Evolutionary conservation across 1,139 yeast species (phyloP), one percentile per base, ranked within the genome.

Genomic region (Candida mesenterica): DNA sequence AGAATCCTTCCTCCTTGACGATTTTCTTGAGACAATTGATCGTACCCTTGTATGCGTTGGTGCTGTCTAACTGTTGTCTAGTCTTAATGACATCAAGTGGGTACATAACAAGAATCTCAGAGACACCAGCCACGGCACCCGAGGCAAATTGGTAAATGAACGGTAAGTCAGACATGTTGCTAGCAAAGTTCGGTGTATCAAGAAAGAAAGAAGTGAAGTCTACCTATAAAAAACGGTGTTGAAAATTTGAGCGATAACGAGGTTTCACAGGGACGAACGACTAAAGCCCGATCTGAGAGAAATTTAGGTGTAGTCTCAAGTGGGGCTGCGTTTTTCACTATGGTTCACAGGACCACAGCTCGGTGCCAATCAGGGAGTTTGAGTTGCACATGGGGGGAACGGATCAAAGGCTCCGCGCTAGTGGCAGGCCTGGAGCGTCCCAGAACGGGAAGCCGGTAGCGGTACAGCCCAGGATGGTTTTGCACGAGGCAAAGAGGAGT

Each of bases 61-160:
- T 75, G 28, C 77, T 74, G 40, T 81, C 87, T 57, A 94, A 75
- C 65, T 92, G 99, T 65, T 92, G 92, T 65, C 98, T 80, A 29
- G 98, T 94, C 74, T 92, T 94, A 57, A 94, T 97, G 45, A 92
- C 97, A 62, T 94, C 98, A 55, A 92, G 72, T 32, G 99, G 99
- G 61, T 92, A 92, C 98, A 92, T 92, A 48, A 89, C 92, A 57
- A 92, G 74, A 61, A 94, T 88, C 72, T 92, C 99, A 18, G 97
- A 88, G 44, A 92, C 89, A 47, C 99, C 98, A 45, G 99, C 99
- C 55, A 90, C 76, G 51, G 98, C 98, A 40, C 98, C 99, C 15
- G 97, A 77, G 31, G 79, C 70, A 59, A 92, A 92, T 63, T 92
- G 97, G 73, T 89, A 90, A 33, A 80, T 60, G 59, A 92, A 92